Percentiles rank a stretch among this genome's conserved stretches.
Conservation (phyloP, 2,329 filamentous ascomycete species). For the Coniochaeta hoffmannii region DNA sequence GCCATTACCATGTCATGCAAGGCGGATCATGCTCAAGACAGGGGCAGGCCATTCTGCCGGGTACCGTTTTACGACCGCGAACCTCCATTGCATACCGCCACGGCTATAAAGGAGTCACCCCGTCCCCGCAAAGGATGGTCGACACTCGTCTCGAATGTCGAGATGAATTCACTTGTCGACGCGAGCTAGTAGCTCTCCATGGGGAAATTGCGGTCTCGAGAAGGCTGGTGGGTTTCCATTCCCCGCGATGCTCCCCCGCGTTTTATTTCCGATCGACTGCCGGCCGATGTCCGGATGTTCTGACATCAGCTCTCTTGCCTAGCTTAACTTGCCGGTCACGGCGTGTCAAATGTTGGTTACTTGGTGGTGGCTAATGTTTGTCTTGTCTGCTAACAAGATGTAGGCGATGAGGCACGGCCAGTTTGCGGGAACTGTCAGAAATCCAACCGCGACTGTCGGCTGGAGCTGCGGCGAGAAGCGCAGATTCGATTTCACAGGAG, state of each 20-base stretch:
- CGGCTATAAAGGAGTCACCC: neutral
- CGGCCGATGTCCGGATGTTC: neutral
- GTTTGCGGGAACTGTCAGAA: conserved; percentile 1
- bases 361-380: neutral
- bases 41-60: neutral
- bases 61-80: neutral
- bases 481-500: neutral
- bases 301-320: neutral
- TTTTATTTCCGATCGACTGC: neutral
- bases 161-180: neutral
- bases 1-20: neutral
- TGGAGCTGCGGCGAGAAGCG: neutral
- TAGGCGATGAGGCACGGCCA: neutral
- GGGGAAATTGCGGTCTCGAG: neutral
- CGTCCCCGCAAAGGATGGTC: neutral
- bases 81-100: neutral
- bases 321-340: neutral
- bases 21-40: neutral
- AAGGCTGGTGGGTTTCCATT: neutral
- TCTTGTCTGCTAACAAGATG: neutral
- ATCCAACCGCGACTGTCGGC: neutral
- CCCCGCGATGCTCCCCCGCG: neutral
- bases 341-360: neutral
- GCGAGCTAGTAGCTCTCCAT: neutral
- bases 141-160: neutral